Evolutionary conservation across 192 early-diverging fungal species (phyloP).

Genomic region (Mortierella claussenii): DNA sequence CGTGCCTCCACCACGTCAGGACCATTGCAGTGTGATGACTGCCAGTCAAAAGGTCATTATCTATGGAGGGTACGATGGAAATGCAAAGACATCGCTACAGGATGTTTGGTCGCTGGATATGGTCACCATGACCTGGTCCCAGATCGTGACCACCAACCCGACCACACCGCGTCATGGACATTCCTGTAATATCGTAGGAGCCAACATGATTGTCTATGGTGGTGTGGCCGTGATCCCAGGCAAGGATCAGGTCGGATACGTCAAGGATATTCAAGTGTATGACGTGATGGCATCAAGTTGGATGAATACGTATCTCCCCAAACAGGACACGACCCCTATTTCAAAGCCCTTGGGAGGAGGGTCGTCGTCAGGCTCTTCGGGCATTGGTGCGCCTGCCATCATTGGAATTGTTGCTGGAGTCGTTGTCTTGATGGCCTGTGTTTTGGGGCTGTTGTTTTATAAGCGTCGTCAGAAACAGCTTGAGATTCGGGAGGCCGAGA

Average conservation of each 20-base stretch:
- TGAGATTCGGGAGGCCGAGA: constrained; percentile 30
- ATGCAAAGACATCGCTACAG: background rate
- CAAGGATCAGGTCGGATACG: background rate
- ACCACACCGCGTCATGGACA: constrained; percentile 11
- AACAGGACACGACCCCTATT: constrained; percentile 22
- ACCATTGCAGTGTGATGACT: constrained; percentile 44
- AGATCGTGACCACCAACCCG: constrained; percentile 10
- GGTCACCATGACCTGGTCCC: constrained; percentile 36
- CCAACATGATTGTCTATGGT: constrained; percentile 43
- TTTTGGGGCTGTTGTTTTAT: constrained; percentile 14
- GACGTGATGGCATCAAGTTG: constrained; percentile 27
- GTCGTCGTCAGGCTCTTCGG: background rate
- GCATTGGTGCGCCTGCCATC: constrained; percentile 11
- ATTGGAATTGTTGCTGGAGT: constrained; percentile 24
- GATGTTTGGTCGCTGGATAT: constrained; percentile 45
- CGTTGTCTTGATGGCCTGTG: background rate
- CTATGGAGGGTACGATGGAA: constrained; percentile 35
- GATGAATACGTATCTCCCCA: constrained; percentile 28
- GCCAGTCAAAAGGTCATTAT: constrained; percentile 30
- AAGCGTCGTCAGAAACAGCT: constrained; percentile 25
- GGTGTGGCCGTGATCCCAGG: background rate
- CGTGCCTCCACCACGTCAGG: constrained; percentile 20
- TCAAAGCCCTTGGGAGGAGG: background rate
- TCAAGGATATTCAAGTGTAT: constrained; percentile 23
- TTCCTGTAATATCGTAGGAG: constrained; percentile 30